phyloP scores from a whole-genome alignment of 116 monocot species.

The Dioscorea cayenensis region DNA sequence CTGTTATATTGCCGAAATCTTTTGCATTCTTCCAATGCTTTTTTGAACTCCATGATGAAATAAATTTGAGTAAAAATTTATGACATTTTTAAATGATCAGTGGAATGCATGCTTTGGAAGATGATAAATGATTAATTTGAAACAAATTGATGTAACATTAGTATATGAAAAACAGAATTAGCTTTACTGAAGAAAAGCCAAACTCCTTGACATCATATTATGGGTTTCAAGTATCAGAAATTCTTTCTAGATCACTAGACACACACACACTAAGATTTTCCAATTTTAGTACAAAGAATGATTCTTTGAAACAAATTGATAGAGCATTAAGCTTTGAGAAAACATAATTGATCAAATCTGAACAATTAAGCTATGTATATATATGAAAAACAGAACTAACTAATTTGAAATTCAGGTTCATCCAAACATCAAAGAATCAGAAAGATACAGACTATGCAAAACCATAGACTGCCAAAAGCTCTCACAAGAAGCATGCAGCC shows the following conservation, averaged over 20 bases:
- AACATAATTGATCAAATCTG: too few relatives aligned
- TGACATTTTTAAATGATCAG: not conserved
- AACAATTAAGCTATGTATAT: too few relatives aligned
- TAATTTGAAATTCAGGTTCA: conserved; percentile 53
- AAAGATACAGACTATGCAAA: conserved; percentile 84
- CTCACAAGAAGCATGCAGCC: conserved; percentile 88
- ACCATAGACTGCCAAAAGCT: conserved; percentile 88
- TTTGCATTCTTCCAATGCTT: not conserved
- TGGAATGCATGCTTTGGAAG: not conserved
- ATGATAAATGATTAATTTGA: not conserved
- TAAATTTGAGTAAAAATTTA: not conserved
- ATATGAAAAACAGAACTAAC: not conserved
- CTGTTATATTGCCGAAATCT: not conserved
- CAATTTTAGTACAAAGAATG: too few relatives aligned
- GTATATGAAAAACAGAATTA: too few relatives aligned
- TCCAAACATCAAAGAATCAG: conserved; percentile 86
- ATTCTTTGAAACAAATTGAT: too few relatives aligned
- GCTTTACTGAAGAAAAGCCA: too few relatives aligned
- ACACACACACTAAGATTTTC: too few relatives aligned
- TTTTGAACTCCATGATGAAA: not conserved
- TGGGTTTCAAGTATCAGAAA: too few relatives aligned
- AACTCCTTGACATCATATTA: too few relatives aligned
- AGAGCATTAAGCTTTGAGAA: not conserved
- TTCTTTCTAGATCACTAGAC: too few relatives aligned
- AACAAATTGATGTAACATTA: too few relatives aligned